Conservation (phyloP, 129 eudicot species). For the Logfia minima region DNA sequence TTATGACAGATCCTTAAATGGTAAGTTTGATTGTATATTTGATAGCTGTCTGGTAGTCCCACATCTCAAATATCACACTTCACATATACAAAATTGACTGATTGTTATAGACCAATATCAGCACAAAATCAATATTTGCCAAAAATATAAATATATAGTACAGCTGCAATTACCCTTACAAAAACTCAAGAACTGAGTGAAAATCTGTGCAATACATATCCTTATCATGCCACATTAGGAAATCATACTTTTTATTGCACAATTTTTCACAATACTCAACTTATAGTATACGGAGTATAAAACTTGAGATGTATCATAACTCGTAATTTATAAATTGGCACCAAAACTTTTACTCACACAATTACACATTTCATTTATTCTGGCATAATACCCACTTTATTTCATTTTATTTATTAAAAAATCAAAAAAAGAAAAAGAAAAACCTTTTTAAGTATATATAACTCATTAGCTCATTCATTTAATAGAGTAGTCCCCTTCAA, state of each 20-base stretch:
- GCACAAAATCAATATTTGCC: not conserved
- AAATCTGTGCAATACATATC: not conserved
- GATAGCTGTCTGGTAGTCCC: not conserved
- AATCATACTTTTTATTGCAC: too few relatives aligned
- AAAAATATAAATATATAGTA: not conserved
- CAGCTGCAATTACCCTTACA: not conserved
- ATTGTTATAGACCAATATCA: not conserved
- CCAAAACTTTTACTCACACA: too few relatives aligned
- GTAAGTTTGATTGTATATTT: not conserved
- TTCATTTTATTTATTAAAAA: not conserved
- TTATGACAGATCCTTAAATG: not conserved
- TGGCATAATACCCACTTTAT: not conserved
- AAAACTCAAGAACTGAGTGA: not conserved
- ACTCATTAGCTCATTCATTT: not conserved
- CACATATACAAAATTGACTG: not conserved
- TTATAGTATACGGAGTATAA: too few relatives aligned
- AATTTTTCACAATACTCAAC: too few relatives aligned
- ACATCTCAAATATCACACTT: not conserved
- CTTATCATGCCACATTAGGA: not conserved
- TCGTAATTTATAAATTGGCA: too few relatives aligned
- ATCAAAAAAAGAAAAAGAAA: not conserved
- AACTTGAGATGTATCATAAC: not conserved
- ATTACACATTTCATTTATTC: not conserved
- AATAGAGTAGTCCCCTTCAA: not conserved
- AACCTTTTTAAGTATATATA: not conserved